Percentiles rank a stretch among this genome's conserved stretches.
Evolutionary conservation across 1,284 basidiomycete genomes (phyloP).

Genomic region (Ustilago trichophora): DNA sequence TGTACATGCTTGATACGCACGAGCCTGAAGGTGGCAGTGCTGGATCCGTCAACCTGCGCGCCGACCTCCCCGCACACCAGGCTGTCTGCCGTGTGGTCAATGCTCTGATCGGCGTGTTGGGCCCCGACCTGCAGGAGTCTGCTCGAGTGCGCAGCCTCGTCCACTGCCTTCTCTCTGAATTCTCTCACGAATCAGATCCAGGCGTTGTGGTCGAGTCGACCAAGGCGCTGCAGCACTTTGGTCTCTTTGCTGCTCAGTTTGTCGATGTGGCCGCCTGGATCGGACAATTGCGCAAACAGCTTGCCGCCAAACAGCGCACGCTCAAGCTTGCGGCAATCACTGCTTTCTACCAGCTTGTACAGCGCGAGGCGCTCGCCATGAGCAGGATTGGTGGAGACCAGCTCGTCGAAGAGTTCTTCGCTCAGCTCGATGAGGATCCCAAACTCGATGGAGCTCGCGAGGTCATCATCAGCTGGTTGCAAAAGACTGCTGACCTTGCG

Average conservation of each 20-base stretch:
- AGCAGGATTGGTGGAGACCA: conserved; percentile 93
- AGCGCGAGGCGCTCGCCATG: conserved; percentile 90
- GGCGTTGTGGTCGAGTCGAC: conserved; percentile 91
- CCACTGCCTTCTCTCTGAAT: conserved; percentile 84
- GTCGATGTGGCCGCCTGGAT: conserved; percentile 58
- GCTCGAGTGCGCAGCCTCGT: conserved; percentile 79
- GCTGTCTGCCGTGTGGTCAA: conserved; percentile 90
- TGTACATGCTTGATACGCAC: conserved; percentile 90
- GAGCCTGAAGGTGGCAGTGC: conserved; percentile 91
- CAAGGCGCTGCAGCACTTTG: conserved; percentile 92
- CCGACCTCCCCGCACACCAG: conserved; percentile 89
- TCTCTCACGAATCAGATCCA: conserved; percentile 82
- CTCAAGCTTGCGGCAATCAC: conserved; percentile 94
- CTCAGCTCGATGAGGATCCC: conserved; percentile 91
- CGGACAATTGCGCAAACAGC: conserved; percentile 39
- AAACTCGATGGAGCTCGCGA: conserved; percentile 92
- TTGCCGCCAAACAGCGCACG: conserved; percentile 69
- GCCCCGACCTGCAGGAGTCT: conserved; percentile 93
- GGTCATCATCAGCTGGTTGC: conserved; percentile 93
- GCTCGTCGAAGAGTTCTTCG: conserved; percentile 92
- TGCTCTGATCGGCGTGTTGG: conserved; percentile 89
- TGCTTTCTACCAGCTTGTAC: conserved; percentile 94
- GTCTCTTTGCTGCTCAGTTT: conserved; percentile 90
- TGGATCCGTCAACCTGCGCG: conserved; percentile 80
- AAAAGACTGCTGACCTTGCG: conserved; percentile 89